Evolutionary conservation across 2,329 filamentous ascomycete genomes (phyloP), one percentile per base, ranked within the genome.

Genomic region (Hawksworthiomyces lignivorus): DNA sequence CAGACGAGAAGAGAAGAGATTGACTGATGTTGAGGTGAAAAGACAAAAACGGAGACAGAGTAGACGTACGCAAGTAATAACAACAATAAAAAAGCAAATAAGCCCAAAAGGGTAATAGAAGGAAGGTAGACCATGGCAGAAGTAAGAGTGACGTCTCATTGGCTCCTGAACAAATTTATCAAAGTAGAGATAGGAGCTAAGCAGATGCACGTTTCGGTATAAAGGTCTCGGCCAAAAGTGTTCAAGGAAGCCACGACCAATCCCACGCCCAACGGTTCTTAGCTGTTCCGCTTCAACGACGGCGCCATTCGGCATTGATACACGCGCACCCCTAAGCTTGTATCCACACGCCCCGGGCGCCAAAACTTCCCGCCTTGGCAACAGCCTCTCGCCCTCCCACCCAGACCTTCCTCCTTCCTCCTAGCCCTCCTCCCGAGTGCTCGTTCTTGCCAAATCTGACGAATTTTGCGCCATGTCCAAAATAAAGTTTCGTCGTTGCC

Each of bases 151-250:
- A 19, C n/a, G 31, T 31, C 39, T 14, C 9, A 46, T 46, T 46
- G 44, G 39, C 32, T 21, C 20, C 36, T 22, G 36, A 4, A 18
- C 35, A 29, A n/a, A 30, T 24, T 19, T 19, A 36, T 20, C 17
- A 20, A 20, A 12, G 14, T 15, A 39, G 20, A 27, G n/a, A n/a
- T n/a, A 17, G 40, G 36, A 43, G 26, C 39, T 41, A 43, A 41
- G 40, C 34, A 22, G 46, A 45, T 36, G 46, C 46, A 46, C 27
- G 46, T 48, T 45, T 48, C 46, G 46, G 43, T 46, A 45, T 43
- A 41, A 37, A 15, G 19, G 24, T 12, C 12, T 8, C 24, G 24
- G 24, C 26, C 17, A 10, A 18, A 21, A 22, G 39, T 26, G 19
- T 35, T 33, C 36, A 46, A 39, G 21, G 12, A 28, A 22, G 29